Evolutionary conservation across 495 filamentous ascomycete species (phyloP).

Genomic region (Schizothecium vesticola): DNA sequence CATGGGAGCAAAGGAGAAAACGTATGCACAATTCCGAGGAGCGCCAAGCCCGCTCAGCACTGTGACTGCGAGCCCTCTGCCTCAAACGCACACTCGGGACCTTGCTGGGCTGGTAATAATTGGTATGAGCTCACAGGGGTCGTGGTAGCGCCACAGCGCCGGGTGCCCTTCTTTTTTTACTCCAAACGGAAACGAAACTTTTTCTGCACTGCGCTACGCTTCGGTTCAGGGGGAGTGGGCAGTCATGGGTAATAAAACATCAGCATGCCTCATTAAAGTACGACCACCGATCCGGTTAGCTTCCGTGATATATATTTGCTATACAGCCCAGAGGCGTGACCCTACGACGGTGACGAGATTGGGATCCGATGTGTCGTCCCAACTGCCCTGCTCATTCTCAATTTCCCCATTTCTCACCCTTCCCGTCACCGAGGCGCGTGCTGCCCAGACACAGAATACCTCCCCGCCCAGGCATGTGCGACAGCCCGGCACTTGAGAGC

Average conservation of each 20-base stretch:
- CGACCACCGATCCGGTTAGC: conserved; percentile 23
- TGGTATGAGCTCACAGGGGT: background rate
- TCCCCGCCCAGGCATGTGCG: background rate
- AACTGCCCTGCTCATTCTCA: background rate
- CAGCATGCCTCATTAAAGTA: conserved; percentile 23
- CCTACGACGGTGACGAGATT: background rate
- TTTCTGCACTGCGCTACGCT: conserved; percentile 17
- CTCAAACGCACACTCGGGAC: background rate
- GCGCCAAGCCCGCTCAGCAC: background rate
- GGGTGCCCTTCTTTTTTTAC: background rate
- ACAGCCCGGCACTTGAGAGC: background rate
- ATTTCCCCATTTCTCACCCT: background rate
- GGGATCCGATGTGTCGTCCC: background rate
- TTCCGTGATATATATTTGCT: conserved; percentile 26
- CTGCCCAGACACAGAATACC: background rate
- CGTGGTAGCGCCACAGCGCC: conserved; percentile 2
- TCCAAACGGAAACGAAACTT: conserved; percentile 14
- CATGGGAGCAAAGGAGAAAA: background rate
- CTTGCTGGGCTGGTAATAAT: background rate
- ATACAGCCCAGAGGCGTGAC: conserved; percentile 14
- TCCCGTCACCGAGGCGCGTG: background rate
- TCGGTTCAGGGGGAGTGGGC: conserved; percentile 24
- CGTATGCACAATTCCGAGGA: background rate
- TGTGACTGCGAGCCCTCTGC: background rate
- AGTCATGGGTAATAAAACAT: conserved; percentile 25